Conservation (phyloP, 352 stramenopile species). For the Thalassiosira livingstoniorum region DNA sequence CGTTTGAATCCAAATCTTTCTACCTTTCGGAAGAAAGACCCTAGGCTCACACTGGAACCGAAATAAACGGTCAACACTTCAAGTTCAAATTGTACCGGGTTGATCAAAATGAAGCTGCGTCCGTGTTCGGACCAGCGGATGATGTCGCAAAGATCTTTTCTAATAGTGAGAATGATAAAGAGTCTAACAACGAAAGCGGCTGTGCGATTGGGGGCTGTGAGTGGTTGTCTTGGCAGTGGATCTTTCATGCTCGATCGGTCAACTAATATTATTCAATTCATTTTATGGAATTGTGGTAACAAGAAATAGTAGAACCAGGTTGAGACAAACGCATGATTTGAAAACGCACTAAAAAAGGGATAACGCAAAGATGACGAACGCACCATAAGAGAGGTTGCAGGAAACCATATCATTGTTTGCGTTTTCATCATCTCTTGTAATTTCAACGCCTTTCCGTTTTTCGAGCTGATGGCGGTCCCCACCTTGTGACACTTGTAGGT, state of each 20-base stretch:
- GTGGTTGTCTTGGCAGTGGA: neutral
- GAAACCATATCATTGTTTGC: too few relatives aligned
- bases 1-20: slow-evolving; percentile 5
- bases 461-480: too few relatives aligned
- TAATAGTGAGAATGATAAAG: neutral
- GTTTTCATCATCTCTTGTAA: too few relatives aligned
- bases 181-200: neutral
- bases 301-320: too few relatives aligned
- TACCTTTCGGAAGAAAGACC: neutral
- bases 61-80: neutral
- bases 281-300: too few relatives aligned
- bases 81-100: slow-evolving; percentile 1
- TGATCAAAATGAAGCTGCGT: neutral
- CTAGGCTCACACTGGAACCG: neutral
- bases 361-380: too few relatives aligned
- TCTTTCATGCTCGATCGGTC: neutral
- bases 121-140: neutral
- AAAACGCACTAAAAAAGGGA: too few relatives aligned
- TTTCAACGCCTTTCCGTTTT: too few relatives aligned
- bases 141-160: neutral
- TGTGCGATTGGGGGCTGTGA: neutral
- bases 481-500: too few relatives aligned
- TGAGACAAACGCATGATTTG: too few relatives aligned
- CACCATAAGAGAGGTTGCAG: too few relatives aligned
- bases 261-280: too few relatives aligned